Percentiles rank a stretch among this genome's conserved stretches.
phyloP scores from a whole-genome alignment of 805 yeast genomes.

The Candida cerambycidarum region DNA sequence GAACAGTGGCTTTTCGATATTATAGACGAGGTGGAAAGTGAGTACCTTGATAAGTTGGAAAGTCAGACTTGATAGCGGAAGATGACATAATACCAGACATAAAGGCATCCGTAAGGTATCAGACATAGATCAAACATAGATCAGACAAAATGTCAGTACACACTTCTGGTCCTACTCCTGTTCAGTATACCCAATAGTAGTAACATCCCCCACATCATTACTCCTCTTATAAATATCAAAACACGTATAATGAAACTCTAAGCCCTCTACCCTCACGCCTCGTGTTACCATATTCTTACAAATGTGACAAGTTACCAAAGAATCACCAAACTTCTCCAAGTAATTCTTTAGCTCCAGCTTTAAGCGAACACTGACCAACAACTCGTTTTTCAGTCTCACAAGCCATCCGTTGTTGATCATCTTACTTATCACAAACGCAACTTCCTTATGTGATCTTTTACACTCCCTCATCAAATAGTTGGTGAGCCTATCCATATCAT shows the following conservation, averaged over 20 bases:
- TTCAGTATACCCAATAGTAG: slow-evolving; percentile 1
- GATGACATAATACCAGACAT: no score
- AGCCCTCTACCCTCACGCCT: slow-evolving; percentile 46
- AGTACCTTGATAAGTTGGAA: slow-evolving; percentile 48
- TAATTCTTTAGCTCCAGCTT: slow-evolving; percentile 49
- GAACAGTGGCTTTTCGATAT: slow-evolving; percentile 85
- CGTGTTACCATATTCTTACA: slow-evolving; percentile 55
- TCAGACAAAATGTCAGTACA: no score
- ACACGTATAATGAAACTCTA: slow-evolving; percentile 52
- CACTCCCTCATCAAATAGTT: neutral
- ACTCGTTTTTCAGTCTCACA: slow-evolving; percentile 1
- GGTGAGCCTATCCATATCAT: slow-evolving; percentile 6
- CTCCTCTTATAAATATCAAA: slow-evolving; percentile 37
- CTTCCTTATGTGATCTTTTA: slow-evolving; percentile 33
- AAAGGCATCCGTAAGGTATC: no score
- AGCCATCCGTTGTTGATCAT: slow-evolving; percentile 14
- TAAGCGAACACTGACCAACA: slow-evolving; percentile 36
- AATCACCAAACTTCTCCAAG: slow-evolving; percentile 28
- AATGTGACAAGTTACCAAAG: slow-evolving; percentile 37
- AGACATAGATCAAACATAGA: no score
- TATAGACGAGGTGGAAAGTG: slow-evolving; percentile 77
- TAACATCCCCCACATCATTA: slow-evolving; percentile 14
- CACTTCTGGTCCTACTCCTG: no score
- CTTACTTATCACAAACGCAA: slow-evolving; percentile 22
- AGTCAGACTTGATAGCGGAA: no score